phyloP scores from a whole-genome alignment of 805 yeast genomes.

The Kuraishia piskuri region DNA sequence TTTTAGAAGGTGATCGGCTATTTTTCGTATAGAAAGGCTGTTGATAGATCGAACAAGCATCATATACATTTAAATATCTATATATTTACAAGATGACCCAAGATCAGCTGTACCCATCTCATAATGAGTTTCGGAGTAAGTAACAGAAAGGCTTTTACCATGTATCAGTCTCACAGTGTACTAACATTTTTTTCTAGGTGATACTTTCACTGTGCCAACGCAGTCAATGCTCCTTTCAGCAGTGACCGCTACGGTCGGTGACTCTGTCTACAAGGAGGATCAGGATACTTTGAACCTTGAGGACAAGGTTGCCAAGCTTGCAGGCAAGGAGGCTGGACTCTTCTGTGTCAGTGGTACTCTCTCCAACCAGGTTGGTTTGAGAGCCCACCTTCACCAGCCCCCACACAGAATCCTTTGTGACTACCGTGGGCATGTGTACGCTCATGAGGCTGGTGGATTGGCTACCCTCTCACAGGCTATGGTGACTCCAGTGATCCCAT shows the following conservation, averaged over 20 bases:
- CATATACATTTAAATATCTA: background rate
- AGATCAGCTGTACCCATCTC: constrained; percentile 5
- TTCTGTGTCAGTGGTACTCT: constrained; percentile 86
- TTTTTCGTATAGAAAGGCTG: background rate
- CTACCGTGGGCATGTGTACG: constrained; percentile 73
- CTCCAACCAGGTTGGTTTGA: constrained; percentile 79
- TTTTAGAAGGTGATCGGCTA: background rate
- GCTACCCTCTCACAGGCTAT: constrained; percentile 87
- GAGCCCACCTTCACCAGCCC: constrained; percentile 75
- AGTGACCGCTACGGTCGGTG: constrained; percentile 58
- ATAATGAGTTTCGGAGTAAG: constrained; percentile 47
- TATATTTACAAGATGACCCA: constrained; percentile 1
- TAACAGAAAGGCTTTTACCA: background rate
- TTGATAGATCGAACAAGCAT: background rate
- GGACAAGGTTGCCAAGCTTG: constrained; percentile 48
- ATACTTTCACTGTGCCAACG: constrained; percentile 88
- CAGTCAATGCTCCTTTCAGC: constrained; percentile 60
- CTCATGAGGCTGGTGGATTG: constrained; percentile 86
- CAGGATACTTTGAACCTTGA: constrained; percentile 58
- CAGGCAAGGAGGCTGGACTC: constrained; percentile 77
- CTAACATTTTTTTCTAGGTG: constrained; percentile 22
- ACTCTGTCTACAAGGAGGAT: constrained; percentile 83
- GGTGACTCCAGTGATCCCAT: constrained; percentile 77
- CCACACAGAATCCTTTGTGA: constrained; percentile 83
- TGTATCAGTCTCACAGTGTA: background rate